Percentiles rank a stretch among this genome's conserved stretches.
Conservation (phyloP, 2,329 filamentous ascomycete genomes). For the Trichoderma endophyticum region DNA sequence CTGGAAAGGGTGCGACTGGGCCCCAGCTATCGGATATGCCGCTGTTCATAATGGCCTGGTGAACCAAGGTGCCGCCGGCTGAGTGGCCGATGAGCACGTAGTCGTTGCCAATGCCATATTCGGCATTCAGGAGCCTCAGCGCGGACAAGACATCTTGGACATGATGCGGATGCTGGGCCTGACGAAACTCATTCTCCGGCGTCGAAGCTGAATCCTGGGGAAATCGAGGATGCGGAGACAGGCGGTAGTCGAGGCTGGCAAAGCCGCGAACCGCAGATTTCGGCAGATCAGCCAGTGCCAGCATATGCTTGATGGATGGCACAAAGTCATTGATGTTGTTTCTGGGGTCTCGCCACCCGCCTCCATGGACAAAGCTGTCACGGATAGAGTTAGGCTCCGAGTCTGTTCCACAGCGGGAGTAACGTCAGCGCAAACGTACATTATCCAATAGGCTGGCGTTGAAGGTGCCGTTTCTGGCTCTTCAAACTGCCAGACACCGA, state of each 20-base stretch:
- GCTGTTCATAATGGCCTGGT: constrained; percentile 55
- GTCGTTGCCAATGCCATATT: constrained; percentile 43
- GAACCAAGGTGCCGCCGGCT: constrained; percentile 60
- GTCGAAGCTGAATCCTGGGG: constrained; percentile 35
- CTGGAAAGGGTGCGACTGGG: constrained; percentile 39
- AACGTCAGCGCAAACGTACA: constrained; percentile 28
- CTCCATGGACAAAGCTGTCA: constrained; percentile 57
- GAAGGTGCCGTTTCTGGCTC: constrained; percentile 15
- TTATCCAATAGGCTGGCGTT: constrained; percentile 33
- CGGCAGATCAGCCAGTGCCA: constrained; percentile 28
- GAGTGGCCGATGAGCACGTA: constrained; percentile 62
- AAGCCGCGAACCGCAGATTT: constrained; percentile 53
- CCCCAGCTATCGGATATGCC: constrained; percentile 26
- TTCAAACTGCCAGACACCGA: constrained; percentile 44
- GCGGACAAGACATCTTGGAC: constrained; percentile 54
- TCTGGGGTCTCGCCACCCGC: constrained; percentile 60
- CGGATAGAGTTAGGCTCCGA: constrained; percentile 10
- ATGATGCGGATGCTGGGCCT: constrained; percentile 57
- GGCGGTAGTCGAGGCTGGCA: constrained; percentile 61
- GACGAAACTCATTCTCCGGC: constrained; percentile 34
- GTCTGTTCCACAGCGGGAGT: not conserved
- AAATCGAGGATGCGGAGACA: constrained; percentile 50
- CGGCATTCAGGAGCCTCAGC: constrained; percentile 45
- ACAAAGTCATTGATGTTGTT: constrained; percentile 45
- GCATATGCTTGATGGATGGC: constrained; percentile 43